Percentiles rank a stretch among this genome's conserved stretches.
Conservation (phyloP, 2,329 filamentous ascomycete species). For the Verticillium tricorpus region DNA sequence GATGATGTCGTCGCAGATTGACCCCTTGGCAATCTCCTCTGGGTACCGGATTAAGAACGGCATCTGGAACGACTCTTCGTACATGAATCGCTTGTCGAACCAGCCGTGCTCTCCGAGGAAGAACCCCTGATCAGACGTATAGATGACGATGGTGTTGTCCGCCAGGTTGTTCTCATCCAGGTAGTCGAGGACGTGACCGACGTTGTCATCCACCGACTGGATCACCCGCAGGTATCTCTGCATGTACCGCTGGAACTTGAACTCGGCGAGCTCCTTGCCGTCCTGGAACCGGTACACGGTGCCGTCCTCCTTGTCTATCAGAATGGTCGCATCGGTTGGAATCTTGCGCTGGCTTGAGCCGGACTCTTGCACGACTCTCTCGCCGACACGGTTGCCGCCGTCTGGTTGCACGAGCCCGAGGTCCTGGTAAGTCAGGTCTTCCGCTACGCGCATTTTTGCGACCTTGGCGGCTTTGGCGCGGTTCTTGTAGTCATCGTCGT, state of each 20-base stretch:
- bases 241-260: slow-evolving; percentile 55
- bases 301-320: slow-evolving; percentile 42
- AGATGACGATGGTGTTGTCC: slow-evolving; percentile 46
- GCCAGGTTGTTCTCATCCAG: slow-evolving; percentile 35
- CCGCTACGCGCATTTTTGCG: slow-evolving; percentile 47
- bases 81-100: slow-evolving; percentile 56
- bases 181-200: slow-evolving; percentile 41
- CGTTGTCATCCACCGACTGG: slow-evolving; percentile 47
- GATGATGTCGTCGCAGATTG: slow-evolving; percentile 41
- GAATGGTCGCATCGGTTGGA: slow-evolving; percentile 16
- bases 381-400: slow-evolving; percentile 34
- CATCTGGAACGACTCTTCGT: slow-evolving; percentile 54
- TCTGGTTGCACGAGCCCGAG: slow-evolving; percentile 43
- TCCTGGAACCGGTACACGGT: slow-evolving; percentile 39
- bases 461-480: slow-evolving; percentile 39
- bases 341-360: slow-evolving; percentile 21
- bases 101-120: slow-evolving; percentile 53
- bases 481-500: slow-evolving; percentile 50
- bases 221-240: slow-evolving; percentile 49
- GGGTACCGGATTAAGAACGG: slow-evolving; percentile 46
- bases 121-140: slow-evolving; percentile 51
- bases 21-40: slow-evolving; percentile 28
- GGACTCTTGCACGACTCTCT: slow-evolving; percentile 21
- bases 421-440: slow-evolving; percentile 47
- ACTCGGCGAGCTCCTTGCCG: slow-evolving; percentile 37